Conservation (phyloP, 495 filamentous ascomycete genomes). For the Cairneyella variabilis region DNA sequence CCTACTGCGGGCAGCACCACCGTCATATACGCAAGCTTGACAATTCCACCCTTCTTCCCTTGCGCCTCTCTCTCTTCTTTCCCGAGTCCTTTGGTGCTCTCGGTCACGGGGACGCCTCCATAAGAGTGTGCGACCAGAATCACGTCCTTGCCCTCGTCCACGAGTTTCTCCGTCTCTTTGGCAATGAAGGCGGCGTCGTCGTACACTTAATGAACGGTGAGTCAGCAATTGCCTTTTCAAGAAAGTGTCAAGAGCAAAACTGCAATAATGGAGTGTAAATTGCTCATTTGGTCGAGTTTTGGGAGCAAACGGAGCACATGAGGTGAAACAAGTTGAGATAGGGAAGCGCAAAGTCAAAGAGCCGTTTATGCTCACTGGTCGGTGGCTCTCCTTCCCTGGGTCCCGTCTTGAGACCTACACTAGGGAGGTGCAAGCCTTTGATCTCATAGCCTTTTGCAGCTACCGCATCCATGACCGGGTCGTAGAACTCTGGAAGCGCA, state of each 20-base stretch:
- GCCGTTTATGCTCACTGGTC: too few species aligned
- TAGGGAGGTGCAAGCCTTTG: not conserved
- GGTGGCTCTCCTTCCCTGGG: not conserved
- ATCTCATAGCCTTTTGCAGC: slow-evolving; percentile 19
- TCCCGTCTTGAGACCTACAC: not conserved
- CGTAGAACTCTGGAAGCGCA: slow-evolving; percentile 27
- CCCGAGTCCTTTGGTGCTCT: slow-evolving; percentile 31
- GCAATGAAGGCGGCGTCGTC: slow-evolving; percentile 23
- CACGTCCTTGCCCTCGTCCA: slow-evolving; percentile 22
- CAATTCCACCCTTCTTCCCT: slow-evolving; percentile 36
- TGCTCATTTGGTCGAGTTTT: too few species aligned
- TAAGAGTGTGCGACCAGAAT: slow-evolving; percentile 18
- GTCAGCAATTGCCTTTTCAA: too few species aligned
- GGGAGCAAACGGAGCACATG: too few species aligned
- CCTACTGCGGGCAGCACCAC: slow-evolving; percentile 24
- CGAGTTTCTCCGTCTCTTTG: slow-evolving; percentile 23
- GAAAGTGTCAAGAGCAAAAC: too few species aligned
- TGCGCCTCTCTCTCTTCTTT: slow-evolving; percentile 34
- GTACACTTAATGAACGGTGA: too few species aligned
- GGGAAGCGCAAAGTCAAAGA: too few species aligned
- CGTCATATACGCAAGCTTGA: slow-evolving; percentile 38
- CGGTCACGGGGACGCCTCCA: slow-evolving; percentile 8
- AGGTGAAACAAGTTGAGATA: too few species aligned
- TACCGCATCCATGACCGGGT: slow-evolving; percentile 26
- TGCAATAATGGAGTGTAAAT: too few species aligned